Evolutionary conservation across 306 rosid genomes (phyloP).

Genomic region (Cicer pinnatifidum): DNA sequence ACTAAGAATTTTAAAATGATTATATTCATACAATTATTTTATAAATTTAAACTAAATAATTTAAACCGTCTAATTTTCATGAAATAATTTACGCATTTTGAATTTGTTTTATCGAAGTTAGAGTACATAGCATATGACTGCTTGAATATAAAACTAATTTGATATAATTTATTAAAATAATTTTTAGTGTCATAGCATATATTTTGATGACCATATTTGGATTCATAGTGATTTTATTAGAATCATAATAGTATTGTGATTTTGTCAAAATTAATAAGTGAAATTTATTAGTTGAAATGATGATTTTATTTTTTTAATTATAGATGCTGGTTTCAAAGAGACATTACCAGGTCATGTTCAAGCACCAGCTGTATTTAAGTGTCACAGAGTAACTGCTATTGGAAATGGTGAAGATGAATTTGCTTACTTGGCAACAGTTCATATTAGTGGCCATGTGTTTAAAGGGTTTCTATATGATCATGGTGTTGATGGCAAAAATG

Average conservation of each 20-base stretch:
- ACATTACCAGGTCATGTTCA: constrained; percentile 68
- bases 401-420: constrained; percentile 71
- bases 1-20: too few relatives aligned
- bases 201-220: too few relatives aligned
- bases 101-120: neutral
- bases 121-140: neutral
- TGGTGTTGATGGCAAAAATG: constrained; percentile 60
- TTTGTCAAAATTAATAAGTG: too few relatives aligned
- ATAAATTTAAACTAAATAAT: too few relatives aligned
- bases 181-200: too few relatives aligned
- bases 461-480: constrained; percentile 87
- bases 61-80: neutral
- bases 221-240: too few relatives aligned
- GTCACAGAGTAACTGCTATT: constrained; percentile 76
- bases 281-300: too few relatives aligned
- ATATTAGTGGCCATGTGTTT: constrained; percentile 79
- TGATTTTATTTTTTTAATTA: neutral
- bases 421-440: constrained; percentile 75
- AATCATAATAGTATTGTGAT: too few relatives aligned
- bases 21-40: too few relatives aligned
- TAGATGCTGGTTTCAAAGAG: constrained; percentile 66
- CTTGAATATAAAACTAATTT: neutral
- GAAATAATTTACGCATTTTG: neutral
- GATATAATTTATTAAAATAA: too few relatives aligned
- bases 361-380: constrained; percentile 73